Base-by-base conservation (phyloP, 2,329 filamentous ascomycete species). In the Monosporascus ibericus region DNA sequence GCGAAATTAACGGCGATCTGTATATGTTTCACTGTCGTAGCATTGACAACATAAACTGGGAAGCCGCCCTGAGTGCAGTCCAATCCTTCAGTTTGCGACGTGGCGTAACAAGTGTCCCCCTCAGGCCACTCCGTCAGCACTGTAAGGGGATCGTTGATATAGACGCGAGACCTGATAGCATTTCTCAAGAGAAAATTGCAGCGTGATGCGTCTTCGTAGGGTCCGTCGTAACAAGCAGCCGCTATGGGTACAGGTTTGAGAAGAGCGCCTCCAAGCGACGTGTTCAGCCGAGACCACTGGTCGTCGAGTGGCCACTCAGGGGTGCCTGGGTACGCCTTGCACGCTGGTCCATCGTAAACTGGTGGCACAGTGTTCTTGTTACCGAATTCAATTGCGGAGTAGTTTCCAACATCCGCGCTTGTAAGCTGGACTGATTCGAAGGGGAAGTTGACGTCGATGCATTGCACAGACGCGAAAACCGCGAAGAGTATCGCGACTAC, bases 1-100 rank as follows among this genome's bases (percentile, higher is more conserved):
- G 72, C 71, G 59, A 74, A 72, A 56, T 73, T 72, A 44, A 74
- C 65, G 5, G 68, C 69, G 0, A 66, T 62, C 60, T 73, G 71
- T 6, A 73, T 61, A 48, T 74, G 68, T 54, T 61, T 65, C 36
- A 69, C 68, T 7, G 60, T 69, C 18, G 62, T 66, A 9, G 66
- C 68, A 48, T 71, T 70, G 15, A 74, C 65, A 6, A 70, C 70
- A 48, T 73, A 74, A 22, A 58, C 63, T 0, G 71, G 68, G 51
- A 69, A 68, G 2, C 67, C 70, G 18, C 71, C 71, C 22, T 69
- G 63, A 0, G 66, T 70, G 54, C 72, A 74, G 18, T 54, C 67
- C 11, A 58, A 40, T 1, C 57, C 53, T 4, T 51, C 46, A 2
- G 52, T 48, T 36, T 54, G 56, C n/a, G 59, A 55, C 27, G 60